Base-by-base conservation (phyloP, 441 rosid genomes). In the Adansonia madagascariensis region DNA sequence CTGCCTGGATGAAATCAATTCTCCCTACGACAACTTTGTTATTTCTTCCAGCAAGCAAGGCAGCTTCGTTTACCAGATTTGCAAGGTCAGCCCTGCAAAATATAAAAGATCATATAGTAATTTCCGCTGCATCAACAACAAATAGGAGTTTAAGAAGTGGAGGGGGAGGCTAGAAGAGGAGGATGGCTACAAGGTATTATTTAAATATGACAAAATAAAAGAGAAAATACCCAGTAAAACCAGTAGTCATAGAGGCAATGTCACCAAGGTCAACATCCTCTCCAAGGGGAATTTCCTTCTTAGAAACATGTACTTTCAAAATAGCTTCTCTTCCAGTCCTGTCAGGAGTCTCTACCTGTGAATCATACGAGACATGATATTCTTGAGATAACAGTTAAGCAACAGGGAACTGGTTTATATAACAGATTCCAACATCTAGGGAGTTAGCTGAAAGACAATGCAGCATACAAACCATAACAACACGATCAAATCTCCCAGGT, bases 401-500 rank as follows among this genome's bases (percentile, higher is more conserved):
- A 20, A 15, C 14, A 35, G 71, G 53, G 68, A 74, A 79, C 53
- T 60, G 20, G 24, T 69, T 66, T 63, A 18, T n/a, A 22, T 39
- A 52, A 61, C 49, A 78, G 59, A 62, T 53, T 43, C 65, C 47
- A 73, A 72, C 20, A 59, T 56, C 55, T 44, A 61, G 11, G 59
- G 72, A 75, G 55, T 74, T 43, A 12, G 67, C 12, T 66, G 74
- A 80, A 82, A 70, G 57, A 77, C 1, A 14, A 43, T 66, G 39
- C 63, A 59, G 24, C 78, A 60, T 70, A 91, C 97, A 68, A 71
- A 97, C 99, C 92, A 79, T 88, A 77, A 97, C 98, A 75, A 97
- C 90, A 56, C 98, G 98, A 82, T 97, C 98, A 80, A 97, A 97
- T 93, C 99, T 93, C 82, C 99, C 99, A 1, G 99, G 99, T 24